phyloP scores from a whole-genome alignment of 1,284 basidiomycete species.

The Anthracocystis walkeri region DNA sequence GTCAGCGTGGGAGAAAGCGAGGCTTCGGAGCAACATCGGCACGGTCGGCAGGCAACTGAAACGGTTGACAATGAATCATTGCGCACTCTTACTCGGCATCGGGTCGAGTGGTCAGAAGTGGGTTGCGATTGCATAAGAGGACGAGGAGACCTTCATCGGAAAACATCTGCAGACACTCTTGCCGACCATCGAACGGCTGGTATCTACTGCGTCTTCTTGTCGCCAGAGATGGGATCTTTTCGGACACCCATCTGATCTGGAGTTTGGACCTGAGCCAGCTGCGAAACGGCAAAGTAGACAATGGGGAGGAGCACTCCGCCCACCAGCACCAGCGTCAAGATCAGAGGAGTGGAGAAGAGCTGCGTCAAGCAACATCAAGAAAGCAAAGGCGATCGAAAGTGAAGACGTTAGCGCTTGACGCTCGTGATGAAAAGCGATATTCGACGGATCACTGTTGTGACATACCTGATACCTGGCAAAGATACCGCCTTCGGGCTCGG shows the following conservation, averaged over 20 bases:
- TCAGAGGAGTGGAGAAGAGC: slow-evolving; percentile 52
- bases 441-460: neutral
- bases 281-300: slow-evolving; percentile 48
- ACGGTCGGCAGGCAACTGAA: no score
- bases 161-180: no score
- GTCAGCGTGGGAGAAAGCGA: no score
- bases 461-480: slow-evolving; percentile 51
- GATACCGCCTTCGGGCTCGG: slow-evolving; percentile 43
- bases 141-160: no score
- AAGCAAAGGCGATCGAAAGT: neutral
- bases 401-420: neutral
- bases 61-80: no score
- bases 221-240: slow-evolving; percentile 49
- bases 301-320: slow-evolving; percentile 44
- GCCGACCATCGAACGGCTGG: no score
- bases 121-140: no score
- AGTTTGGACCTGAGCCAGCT: slow-evolving; percentile 48
- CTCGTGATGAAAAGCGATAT: neutral
- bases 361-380: slow-evolving; percentile 4
- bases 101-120: no score
- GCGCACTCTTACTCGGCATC: no score
- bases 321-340: slow-evolving; percentile 39
- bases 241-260: slow-evolving; percentile 55
- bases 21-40: no score
- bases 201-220: slow-evolving; percentile 53